Conservation (phyloP, 2,329 filamentous ascomycete species). For the Fusarium fujikuroi region DNA sequence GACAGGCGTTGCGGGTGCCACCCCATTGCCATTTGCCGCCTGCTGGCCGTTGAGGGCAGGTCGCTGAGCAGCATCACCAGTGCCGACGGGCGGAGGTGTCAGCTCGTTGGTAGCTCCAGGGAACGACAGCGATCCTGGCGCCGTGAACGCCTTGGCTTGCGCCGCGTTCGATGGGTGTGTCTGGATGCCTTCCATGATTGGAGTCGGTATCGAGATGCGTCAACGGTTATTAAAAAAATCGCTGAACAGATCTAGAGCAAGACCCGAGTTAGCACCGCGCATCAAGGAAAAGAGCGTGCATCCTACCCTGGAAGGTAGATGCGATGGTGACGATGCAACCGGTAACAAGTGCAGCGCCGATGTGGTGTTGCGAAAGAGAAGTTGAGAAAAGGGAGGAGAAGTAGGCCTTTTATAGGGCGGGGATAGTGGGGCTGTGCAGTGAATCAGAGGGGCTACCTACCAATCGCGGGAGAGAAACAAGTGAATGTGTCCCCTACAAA, state of each 20-base stretch:
- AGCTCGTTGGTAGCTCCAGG: conserved; percentile 85
- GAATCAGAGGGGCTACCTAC: conserved; percentile 58
- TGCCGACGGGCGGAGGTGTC: conserved; percentile 77
- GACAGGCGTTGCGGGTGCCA: conserved; percentile 89
- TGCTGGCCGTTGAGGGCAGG: conserved; percentile 60
- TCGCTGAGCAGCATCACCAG: conserved; percentile 64
- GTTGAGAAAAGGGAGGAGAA: conserved; percentile 39
- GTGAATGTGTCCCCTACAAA: conserved; percentile 90
- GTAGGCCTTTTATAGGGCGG: conserved; percentile 42
- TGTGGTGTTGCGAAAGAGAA: conserved; percentile 37
- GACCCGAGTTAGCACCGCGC: conserved; percentile 41
- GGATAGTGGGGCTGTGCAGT: conserved; percentile 35
- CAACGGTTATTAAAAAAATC: conserved; percentile 29
- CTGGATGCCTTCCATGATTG: conserved; percentile 86
- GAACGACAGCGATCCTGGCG: conserved; percentile 90
- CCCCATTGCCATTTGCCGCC: conserved; percentile 76
- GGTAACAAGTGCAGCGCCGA: conserved; percentile 10
- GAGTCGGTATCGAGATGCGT: conserved; percentile 37
- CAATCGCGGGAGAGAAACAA: conserved; percentile 93
- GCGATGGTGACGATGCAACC: conserved; percentile 11
- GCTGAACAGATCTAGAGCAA: conserved; percentile 50
- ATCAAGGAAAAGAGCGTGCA: conserved; percentile 10
- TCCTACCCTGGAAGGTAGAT: conserved; percentile 39
- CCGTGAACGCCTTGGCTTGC: conserved; percentile 96
- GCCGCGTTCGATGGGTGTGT: conserved; percentile 91